phyloP scores from a whole-genome alignment of 805 yeast species.

The Metschnikowia gelsemii region DNA sequence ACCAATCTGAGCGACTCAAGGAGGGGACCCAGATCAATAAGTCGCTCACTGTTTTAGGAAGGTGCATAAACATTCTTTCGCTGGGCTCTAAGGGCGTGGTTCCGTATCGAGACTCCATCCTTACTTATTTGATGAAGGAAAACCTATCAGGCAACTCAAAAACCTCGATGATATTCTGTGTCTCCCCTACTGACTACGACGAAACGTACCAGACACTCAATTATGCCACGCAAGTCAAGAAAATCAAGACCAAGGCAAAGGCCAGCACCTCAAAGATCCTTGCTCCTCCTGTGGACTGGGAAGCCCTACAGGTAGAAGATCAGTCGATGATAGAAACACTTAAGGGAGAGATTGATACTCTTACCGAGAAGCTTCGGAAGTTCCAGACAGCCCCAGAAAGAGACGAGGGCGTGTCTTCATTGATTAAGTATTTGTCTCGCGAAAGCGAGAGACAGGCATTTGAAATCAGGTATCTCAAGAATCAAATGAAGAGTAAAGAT shows the following conservation, averaged over 20 bases:
- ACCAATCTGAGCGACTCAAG: constrained; percentile 52
- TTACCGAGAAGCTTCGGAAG: constrained; percentile 24
- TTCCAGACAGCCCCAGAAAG: constrained; percentile 10
- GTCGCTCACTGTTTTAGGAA: constrained; percentile 73
- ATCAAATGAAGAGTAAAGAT: constrained; percentile 20
- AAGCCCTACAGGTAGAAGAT: constrained; percentile 27
- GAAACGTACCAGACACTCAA: constrained; percentile 74
- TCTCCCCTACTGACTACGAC: constrained; percentile 76
- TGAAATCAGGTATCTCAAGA: constrained; percentile 35
- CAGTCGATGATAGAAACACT: constrained; percentile 29
- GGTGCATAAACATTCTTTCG: constrained; percentile 53
- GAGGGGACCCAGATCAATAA: constrained; percentile 80
- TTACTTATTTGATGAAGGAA: constrained; percentile 75
- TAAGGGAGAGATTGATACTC: constrained; percentile 31
- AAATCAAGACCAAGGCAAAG: constrained; percentile 61
- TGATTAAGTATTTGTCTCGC: constrained; percentile 33
- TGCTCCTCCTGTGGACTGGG: constrained; percentile 33
- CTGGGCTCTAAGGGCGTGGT: constrained; percentile 45
- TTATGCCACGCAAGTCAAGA: constrained; percentile 75
- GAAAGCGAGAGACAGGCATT: constrained; percentile 31
- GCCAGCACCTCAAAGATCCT: constrained; percentile 34
- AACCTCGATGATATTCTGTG: constrained; percentile 83
- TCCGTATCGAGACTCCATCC: constrained; percentile 72
- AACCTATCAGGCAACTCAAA: constrained; percentile 83
- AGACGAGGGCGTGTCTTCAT: constrained; percentile 23